These are phyloP conservation scores for Diaporthe citriasiana DNA, from an alignment of 2,329 filamentous ascomycete species.

Conservation along the genomic window DNA sequence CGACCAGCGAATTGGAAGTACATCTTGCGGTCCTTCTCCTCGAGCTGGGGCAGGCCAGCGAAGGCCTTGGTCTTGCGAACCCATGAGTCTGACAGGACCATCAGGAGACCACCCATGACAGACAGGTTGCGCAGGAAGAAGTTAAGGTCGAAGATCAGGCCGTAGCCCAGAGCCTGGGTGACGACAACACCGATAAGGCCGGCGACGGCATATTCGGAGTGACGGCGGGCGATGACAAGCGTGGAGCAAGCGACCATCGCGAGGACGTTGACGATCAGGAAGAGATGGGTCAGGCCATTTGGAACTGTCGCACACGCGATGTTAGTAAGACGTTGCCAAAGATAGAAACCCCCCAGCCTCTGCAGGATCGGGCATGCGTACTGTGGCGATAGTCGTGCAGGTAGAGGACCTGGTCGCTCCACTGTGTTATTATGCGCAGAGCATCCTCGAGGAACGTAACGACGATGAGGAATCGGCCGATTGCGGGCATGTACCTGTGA, in stretches of 20 bases:
- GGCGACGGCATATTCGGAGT: slow-evolving; percentile 92
- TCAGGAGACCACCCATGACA: slow-evolving; percentile 95
- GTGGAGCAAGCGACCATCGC: slow-evolving; percentile 87
- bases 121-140: slow-evolving; percentile 99
- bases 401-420: slow-evolving; percentile 94
- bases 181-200: slow-evolving; percentile 93
- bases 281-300: slow-evolving; percentile 88
- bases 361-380: slow-evolving; percentile 64
- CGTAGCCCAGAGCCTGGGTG: slow-evolving; percentile 95
- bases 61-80: slow-evolving; percentile 98
- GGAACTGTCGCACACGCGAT: slow-evolving; percentile 75
- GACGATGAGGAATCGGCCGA: slow-evolving; percentile 97
- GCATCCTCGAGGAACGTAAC: slow-evolving; percentile 99
- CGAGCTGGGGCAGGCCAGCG: slow-evolving; percentile 90
- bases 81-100: slow-evolving; percentile 99
- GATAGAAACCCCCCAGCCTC: slow-evolving; percentile 40
- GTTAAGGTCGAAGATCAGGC: slow-evolving; percentile 98
- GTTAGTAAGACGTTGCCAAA: slow-evolving; percentile 29
- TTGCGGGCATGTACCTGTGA: slow-evolving; percentile 87
- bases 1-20: slow-evolving; percentile 99
- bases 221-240: slow-evolving; percentile 91
- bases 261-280: slow-evolving; percentile 91
- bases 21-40: slow-evolving; percentile 99
- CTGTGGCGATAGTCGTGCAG: slow-evolving; percentile 93
- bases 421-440: slow-evolving; percentile 96